Evolutionary conservation across 2,329 filamentous ascomycete species (phyloP).

Genomic region (Ophiosphaerella narmari): DNA sequence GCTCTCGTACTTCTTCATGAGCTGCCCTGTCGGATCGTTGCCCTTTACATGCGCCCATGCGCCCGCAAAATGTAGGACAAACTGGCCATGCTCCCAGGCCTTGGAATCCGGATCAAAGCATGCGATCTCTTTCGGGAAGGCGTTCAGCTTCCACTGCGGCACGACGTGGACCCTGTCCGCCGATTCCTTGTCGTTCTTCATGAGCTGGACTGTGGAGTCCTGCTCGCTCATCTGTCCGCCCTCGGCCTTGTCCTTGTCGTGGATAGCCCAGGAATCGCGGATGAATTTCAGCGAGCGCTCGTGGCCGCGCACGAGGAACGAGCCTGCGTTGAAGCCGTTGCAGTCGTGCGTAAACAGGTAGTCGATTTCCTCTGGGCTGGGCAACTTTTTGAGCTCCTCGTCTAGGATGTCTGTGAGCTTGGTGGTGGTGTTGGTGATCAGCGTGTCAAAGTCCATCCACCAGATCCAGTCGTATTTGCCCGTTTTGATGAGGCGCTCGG

Average conservation of each 20-base stretch:
- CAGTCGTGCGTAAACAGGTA: slow-evolving; percentile 48
- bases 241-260: slow-evolving; percentile 26
- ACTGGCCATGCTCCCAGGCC: slow-evolving; percentile 41
- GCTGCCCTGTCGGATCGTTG: slow-evolving; percentile 44
- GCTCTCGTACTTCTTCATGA: slow-evolving; percentile 46
- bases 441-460: slow-evolving; percentile 50
- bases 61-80: slow-evolving; percentile 50
- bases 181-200: slow-evolving; percentile 29
- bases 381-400: slow-evolving; percentile 36
- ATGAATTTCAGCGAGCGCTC: slow-evolving; percentile 44
- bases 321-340: slow-evolving; percentile 47
- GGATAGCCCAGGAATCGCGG: slow-evolving; percentile 32
- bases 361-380: slow-evolving; percentile 41
- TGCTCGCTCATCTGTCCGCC: slow-evolving; percentile 43
- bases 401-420: slow-evolving; percentile 44
- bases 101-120: slow-evolving; percentile 42
- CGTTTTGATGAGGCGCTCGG: slow-evolving; percentile 40
- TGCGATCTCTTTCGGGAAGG: slow-evolving; percentile 47
- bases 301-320: slow-evolving; percentile 43
- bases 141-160: slow-evolving; percentile 47
- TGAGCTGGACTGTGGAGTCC: slow-evolving; percentile 43
- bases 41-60: slow-evolving; percentile 48
- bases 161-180: slow-evolving; percentile 31
- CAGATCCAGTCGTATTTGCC: slow-evolving; percentile 49
- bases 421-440: slow-evolving; percentile 48